These are phyloP conservation scores for Flammula alnicola DNA, from an alignment of 1,284 basidiomycete species.

Conservation along the genomic window DNA sequence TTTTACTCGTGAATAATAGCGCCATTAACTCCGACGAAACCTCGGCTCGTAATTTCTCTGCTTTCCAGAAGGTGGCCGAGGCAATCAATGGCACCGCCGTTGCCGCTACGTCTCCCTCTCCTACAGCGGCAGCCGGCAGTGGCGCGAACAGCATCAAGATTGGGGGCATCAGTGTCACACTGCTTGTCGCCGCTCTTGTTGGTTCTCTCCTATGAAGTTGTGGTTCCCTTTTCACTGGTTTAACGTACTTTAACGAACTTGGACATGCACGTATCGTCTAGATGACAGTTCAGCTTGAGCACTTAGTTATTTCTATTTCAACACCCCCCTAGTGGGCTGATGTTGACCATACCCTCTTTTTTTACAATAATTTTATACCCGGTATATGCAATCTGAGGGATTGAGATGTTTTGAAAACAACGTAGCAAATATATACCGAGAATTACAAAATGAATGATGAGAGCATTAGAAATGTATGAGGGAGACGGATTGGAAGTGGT, in stretches of 20 bases:
- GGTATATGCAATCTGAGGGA: conserved; percentile 16
- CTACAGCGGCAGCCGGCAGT: conserved; percentile 24
- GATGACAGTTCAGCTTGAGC: conserved; percentile 32
- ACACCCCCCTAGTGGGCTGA: conserved; percentile 19
- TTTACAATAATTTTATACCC: conserved; percentile 28
- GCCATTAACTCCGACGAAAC: conserved; percentile 52
- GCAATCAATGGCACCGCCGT: conserved; percentile 45
- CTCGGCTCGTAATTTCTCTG: conserved; percentile 55
- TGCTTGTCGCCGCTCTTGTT: conserved; percentile 30
- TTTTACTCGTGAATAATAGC: conserved; percentile 24
- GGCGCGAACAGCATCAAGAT: conserved; percentile 35
- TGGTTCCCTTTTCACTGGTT: conserved; percentile 7
- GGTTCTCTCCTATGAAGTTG: conserved; percentile 28
- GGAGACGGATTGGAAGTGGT: too few species aligned
- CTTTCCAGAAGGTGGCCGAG: conserved; percentile 57
- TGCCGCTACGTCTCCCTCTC: conserved; percentile 29
- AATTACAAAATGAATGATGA: conserved; percentile 3
- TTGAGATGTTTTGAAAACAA: conserved; percentile 4
- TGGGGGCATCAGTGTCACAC: conserved; percentile 32
- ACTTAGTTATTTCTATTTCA: conserved; percentile 19
- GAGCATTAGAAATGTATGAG: too few species aligned
- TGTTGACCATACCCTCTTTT: conserved; percentile 24
- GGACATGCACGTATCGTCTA: conserved; percentile 30
- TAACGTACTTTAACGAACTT: conserved; percentile 26
- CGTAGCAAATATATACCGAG: conserved; percentile 17